Conservation (phyloP, 192 early-diverging fungal genomes). For the Allomyces javanicus region DNA sequence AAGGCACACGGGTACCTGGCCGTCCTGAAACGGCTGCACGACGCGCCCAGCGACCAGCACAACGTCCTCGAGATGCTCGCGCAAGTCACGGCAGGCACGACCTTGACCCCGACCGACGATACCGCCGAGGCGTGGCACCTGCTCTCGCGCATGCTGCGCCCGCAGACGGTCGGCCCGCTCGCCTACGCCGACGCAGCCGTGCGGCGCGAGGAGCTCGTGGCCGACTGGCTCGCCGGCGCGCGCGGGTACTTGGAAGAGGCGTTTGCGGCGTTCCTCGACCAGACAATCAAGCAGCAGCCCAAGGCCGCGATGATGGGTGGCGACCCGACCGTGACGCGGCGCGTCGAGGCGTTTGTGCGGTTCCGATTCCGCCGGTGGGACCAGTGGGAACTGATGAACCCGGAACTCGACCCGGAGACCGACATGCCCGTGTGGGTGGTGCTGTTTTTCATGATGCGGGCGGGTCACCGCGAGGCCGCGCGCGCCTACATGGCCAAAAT, state of each 20-base stretch:
- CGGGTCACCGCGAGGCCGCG: neutral
- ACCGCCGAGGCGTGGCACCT: no score
- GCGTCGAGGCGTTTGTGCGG: neutral
- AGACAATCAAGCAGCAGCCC: neutral
- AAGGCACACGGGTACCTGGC: no score
- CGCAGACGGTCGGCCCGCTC: no score
- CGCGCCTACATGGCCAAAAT: no score
- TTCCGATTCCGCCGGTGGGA: neutral
- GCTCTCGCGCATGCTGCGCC: no score
- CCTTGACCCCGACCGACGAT: no score
- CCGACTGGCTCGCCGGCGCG: neutral
- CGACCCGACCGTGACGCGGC: neutral
- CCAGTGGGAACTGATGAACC: neutral
- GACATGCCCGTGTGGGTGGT: neutral
- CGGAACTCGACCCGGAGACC: neutral
- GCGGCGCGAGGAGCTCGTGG: neutral
- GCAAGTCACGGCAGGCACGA: no score
- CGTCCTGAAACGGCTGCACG: no score
- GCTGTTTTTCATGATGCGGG: neutral
- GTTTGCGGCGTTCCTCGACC: neutral
- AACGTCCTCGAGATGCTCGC: no score
- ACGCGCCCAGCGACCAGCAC: no score
- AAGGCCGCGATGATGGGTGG: neutral
- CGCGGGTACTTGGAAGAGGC: neutral
- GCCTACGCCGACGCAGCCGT: neutral